A percentile compares a stretch with the other conserved stretches of the same genome.
phyloP scores from a whole-genome alignment of 2,329 filamentous ascomycete species.

The Aspergillus latus region DNA sequence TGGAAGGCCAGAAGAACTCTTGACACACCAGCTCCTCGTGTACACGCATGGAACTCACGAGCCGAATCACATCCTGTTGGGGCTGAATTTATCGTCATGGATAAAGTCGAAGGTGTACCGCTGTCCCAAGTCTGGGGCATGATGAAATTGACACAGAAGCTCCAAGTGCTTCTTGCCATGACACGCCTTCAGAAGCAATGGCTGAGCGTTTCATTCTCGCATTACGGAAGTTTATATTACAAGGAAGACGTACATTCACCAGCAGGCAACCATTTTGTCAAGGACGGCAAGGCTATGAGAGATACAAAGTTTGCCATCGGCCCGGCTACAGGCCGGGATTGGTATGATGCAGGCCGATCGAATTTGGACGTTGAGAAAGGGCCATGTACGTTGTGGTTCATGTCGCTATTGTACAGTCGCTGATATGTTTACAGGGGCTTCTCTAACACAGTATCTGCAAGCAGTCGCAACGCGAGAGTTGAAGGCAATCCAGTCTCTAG shows the following conservation, averaged over 20 bases:
- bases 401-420: slow-evolving; percentile 15
- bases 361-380: slow-evolving; percentile 26
- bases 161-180: slow-evolving; percentile 29
- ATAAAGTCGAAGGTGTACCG: slow-evolving; percentile 24
- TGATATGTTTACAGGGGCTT: slow-evolving; percentile 26
- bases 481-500: slow-evolving; percentile 24
- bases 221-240: slow-evolving; percentile 33
- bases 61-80: slow-evolving; percentile 22
- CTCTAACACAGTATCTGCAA: slow-evolving; percentile 26
- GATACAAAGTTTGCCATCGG: slow-evolving; percentile 28
- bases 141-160: slow-evolving; percentile 26
- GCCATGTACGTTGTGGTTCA: slow-evolving; percentile 27
- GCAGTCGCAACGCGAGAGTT: slow-evolving; percentile 27
- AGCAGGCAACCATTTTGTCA: slow-evolving; percentile 23
- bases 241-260: slow-evolving; percentile 22
- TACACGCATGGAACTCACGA: slow-evolving; percentile 25
- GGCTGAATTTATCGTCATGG: slow-evolving; percentile 27
- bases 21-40: slow-evolving; percentile 22
- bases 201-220: slow-evolving; percentile 30
- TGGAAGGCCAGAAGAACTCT: slow-evolving; percentile 26
- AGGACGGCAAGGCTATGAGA: slow-evolving; percentile 23
- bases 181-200: slow-evolving; percentile 29
- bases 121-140: slow-evolving; percentile 28
- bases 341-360: slow-evolving; percentile 27
- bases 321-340: slow-evolving; percentile 29